A percentile compares a stretch with the other conserved stretches of the same genome.
These are phyloP conservation scores for Samsoniella hepiali DNA, from an alignment of 2,329 filamentous ascomycete species.

Conservation along the genomic window DNA sequence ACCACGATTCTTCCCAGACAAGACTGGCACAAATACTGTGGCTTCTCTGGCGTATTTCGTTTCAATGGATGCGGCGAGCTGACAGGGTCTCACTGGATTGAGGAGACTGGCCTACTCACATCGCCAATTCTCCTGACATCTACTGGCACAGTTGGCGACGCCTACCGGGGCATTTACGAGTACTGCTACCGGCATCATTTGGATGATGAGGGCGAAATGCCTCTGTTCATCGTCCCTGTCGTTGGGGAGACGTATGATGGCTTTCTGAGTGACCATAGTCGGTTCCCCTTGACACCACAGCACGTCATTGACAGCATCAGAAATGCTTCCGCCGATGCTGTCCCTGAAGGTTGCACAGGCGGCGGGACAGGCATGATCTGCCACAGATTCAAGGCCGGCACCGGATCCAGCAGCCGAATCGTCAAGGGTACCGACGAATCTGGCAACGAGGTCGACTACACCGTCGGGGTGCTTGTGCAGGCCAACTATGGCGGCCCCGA, in stretches of 20 bases:
- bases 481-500: slow-evolving; percentile 60
- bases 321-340: slow-evolving; percentile 45
- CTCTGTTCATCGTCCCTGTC: slow-evolving; percentile 55
- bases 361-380: slow-evolving; percentile 68
- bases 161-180: slow-evolving; percentile 57
- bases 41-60: slow-evolving; percentile 51
- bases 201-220: slow-evolving; percentile 41
- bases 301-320: slow-evolving; percentile 54
- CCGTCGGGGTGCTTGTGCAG: slow-evolving; percentile 60
- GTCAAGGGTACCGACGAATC: slow-evolving; percentile 43
- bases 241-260: slow-evolving; percentile 64
- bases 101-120: slow-evolving; percentile 57
- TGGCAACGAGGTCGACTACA: slow-evolving; percentile 44
- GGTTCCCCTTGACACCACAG: slow-evolving; percentile 51
- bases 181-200: slow-evolving; percentile 47
- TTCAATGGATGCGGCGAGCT: slow-evolving; percentile 65
- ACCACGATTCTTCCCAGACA: slow-evolving; percentile 47
- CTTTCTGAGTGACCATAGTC: slow-evolving; percentile 54
- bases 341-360: slow-evolving; percentile 60
- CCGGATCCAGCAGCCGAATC: slow-evolving; percentile 57
- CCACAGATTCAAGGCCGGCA: slow-evolving; percentile 65
- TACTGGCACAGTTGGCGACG: slow-evolving; percentile 54
- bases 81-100: slow-evolving; percentile 59
- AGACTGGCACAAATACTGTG: slow-evolving; percentile 44
- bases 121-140: slow-evolving; percentile 61